A percentile compares a stretch with the other conserved stretches of the same genome.
Evolutionary conservation across 2,329 filamentous ascomycete genomes (phyloP).

Genomic region (Ceratocystis destructans): DNA sequence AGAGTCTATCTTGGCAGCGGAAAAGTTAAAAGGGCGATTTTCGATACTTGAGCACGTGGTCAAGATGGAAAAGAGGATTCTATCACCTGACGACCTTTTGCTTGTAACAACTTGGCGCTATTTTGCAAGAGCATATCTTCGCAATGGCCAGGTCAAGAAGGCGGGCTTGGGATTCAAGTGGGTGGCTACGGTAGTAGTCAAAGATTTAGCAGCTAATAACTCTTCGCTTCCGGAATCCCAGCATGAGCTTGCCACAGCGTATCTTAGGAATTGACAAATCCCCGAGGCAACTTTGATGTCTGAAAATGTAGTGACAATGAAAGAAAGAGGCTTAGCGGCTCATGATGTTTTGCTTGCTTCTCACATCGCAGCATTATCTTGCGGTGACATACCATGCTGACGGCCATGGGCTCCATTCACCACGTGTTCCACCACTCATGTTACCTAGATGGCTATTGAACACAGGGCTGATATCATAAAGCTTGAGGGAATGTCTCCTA

Average conservation of each 20-base stretch:
- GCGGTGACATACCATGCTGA: too few species aligned
- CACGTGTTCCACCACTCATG: constrained; percentile 2
- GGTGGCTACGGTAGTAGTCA: too few species aligned
- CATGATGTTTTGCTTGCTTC: too few species aligned
- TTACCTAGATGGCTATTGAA: not conserved
- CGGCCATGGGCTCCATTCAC: not conserved
- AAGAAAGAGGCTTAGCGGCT: not conserved
- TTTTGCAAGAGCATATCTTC: not conserved
- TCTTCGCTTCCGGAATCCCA: too few species aligned
- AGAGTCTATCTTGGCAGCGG: too few species aligned
- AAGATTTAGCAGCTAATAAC: too few species aligned
- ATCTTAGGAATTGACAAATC: not conserved
- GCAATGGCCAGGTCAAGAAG: too few species aligned
- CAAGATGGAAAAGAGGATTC: too few species aligned
- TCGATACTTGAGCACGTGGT: too few species aligned
- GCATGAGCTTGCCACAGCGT: not conserved
- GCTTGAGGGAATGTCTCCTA: not conserved
- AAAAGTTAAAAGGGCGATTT: too few species aligned
- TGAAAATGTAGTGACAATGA: not conserved
- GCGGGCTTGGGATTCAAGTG: too few species aligned
- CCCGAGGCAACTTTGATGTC: not conserved
- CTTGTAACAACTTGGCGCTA: not conserved
- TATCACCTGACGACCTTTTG: not conserved
- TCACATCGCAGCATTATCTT: too few species aligned
- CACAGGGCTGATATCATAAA: not conserved